Conservation (phyloP, 2,329 filamentous ascomycete genomes). For the Ceratocystis lukuohia region DNA sequence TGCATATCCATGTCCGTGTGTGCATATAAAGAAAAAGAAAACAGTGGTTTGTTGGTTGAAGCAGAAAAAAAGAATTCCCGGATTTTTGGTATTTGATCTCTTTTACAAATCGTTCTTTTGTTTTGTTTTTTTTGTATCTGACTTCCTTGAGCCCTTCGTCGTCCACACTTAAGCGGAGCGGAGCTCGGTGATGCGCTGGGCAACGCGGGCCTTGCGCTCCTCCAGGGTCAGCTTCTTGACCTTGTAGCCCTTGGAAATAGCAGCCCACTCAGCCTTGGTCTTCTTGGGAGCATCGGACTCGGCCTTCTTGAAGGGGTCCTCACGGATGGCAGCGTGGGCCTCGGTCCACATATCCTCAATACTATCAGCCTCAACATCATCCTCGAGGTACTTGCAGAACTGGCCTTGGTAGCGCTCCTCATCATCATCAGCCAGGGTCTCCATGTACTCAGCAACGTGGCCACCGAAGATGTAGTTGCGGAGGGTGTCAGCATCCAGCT, state of each 20-base stretch:
- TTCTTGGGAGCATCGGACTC: conserved; percentile 68
- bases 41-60: background rate
- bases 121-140: conserved; percentile 15
- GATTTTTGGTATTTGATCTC: conserved; percentile 4
- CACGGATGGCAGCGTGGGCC: conserved; percentile 92
- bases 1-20: background rate
- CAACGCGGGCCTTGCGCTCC: conserved; percentile 69
- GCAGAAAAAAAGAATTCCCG: conserved; percentile 8
- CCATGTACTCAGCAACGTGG: conserved; percentile 99
- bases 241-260: conserved; percentile 83
- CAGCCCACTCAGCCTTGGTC: conserved; percentile 94
- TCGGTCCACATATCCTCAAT: conserved; percentile 94
- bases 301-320: conserved; percentile 94
- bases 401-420: conserved; percentile 99
- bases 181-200: conserved; percentile 83
- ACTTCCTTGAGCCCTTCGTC: background rate
- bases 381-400: conserved; percentile 96
- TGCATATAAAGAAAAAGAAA: background rate
- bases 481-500: conserved; percentile 91
- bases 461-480: conserved; percentile 99
- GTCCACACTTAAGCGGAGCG: conserved; percentile 26
- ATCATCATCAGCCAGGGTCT: conserved; percentile 97
- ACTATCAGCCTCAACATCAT: conserved; percentile 89
- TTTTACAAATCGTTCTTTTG: conserved; percentile 16
- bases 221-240: conserved; percentile 64